A percentile compares a stretch with the other conserved stretches of the same genome.
These are phyloP conservation scores for Endogone sp. DNA, from an alignment of 192 early-diverging fungal species.

Conservation along the genomic window DNA sequence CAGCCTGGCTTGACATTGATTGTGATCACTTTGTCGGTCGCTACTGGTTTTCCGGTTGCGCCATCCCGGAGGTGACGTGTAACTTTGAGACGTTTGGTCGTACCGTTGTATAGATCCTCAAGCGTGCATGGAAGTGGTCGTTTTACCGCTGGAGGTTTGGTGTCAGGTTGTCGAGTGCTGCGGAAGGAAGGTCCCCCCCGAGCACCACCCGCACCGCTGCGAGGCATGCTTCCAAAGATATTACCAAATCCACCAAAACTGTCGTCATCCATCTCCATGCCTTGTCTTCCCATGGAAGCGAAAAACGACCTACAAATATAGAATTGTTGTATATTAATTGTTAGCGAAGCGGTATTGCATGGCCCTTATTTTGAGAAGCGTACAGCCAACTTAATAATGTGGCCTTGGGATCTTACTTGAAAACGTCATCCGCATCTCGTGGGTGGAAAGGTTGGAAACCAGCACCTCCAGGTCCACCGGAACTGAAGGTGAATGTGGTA, in stretches of 20 bases:
- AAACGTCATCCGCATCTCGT: constrained; percentile 87
- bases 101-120: constrained; percentile 88
- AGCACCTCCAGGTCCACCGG: constrained; percentile 45
- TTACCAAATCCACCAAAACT: constrained; percentile 31
- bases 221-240: constrained; percentile 38
- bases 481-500: constrained; percentile 65
- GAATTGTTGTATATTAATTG: too few species aligned
- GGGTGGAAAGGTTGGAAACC: constrained; percentile 74
- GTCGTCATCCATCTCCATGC: constrained; percentile 47
- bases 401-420: too few species aligned
- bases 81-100: constrained; percentile 91
- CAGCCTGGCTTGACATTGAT: constrained; percentile 90
- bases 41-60: constrained; percentile 33
- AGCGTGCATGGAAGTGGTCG: constrained; percentile 74
- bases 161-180: constrained; percentile 14
- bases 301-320: too few species aligned
- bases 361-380: too few species aligned
- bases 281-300: constrained; percentile 53
- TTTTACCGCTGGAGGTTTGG: constrained; percentile 61
- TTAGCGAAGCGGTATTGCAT: too few species aligned
- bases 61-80: constrained; percentile 52
- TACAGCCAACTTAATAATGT: too few species aligned
- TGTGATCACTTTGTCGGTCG: constrained; percentile 77
- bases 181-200: constrained; percentile 13
- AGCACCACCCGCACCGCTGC: constrained; percentile 38